Conservation (phyloP, 1,284 basidiomycete species). For the Vanrija pseudolonga region DNA sequence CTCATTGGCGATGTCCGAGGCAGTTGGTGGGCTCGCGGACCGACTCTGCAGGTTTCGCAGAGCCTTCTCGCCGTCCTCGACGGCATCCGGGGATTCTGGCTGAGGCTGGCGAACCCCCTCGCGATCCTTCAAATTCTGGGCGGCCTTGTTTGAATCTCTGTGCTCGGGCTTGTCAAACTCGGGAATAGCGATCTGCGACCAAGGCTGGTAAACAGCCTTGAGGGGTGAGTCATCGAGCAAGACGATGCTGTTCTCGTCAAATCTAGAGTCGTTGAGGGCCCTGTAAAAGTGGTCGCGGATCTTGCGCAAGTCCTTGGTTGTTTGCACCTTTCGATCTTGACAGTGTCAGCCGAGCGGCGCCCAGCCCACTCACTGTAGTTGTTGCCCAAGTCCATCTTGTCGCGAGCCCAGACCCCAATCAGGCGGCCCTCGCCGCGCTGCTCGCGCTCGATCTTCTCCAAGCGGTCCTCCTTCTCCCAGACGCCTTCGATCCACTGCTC, state of each 20-base stretch:
- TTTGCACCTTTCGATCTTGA: constrained; percentile 38
- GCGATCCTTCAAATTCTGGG: not conserved
- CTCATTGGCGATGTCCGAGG: not conserved
- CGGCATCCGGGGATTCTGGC: too few relatives aligned
- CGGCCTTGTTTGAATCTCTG: constrained; percentile 1
- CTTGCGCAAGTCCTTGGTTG: constrained; percentile 45
- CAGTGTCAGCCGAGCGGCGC: not conserved
- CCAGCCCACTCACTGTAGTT: constrained; percentile 34
- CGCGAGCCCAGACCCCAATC: constrained; percentile 45
- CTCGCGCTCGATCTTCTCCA: not conserved
- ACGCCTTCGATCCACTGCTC: constrained; percentile 28
- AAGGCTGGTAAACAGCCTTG: constrained; percentile 47
- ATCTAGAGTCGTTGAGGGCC: constrained; percentile 18
- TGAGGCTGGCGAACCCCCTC: too few relatives aligned
- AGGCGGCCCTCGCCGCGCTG: constrained; percentile 36
- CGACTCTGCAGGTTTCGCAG: not conserved
- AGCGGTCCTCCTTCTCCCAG: constrained; percentile 21
- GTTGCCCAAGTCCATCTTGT: constrained; percentile 38
- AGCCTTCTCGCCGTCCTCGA: not conserved
- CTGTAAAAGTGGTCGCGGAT: constrained; percentile 27
- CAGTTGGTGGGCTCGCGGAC: too few relatives aligned
- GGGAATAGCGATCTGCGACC: constrained; percentile 46
- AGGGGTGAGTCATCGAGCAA: constrained; percentile 47
- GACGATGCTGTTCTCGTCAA: constrained; percentile 31
- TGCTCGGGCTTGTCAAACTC: constrained; percentile 36